Evolutionary conservation across 306 rosid genomes (phyloP), one percentile per base, ranked within the genome.

Genomic region (Prunus armeniaca): DNA sequence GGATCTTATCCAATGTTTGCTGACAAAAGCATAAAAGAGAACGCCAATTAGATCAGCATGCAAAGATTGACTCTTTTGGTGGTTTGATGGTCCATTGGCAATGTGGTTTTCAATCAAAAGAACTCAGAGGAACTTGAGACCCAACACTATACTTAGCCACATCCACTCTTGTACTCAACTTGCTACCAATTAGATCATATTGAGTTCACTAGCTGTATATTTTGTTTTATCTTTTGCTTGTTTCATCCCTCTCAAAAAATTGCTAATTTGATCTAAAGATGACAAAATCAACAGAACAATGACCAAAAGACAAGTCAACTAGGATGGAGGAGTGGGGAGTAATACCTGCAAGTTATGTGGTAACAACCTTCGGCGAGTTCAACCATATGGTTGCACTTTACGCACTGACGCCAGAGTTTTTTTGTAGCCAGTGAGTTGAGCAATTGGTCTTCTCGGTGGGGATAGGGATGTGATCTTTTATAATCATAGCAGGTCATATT

Each of bases 271-370:
- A 71, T 17, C 20, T 20, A 38, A 61, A 9, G 50, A 61, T 64
- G 15, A 71, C 51, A 34, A 71, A 32, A 54, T 12, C 49, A 47
- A 22, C 19, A 65, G 5, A 34, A 14, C 9, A 12, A 38, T 2
- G 38, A 69, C 17, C 46, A 70, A 12, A 52, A 51, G 75, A 30
- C 14, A 54, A 11, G n/a, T 19, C 12, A 6, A n/a, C 38, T 1
- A 50, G 51, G 57, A 27, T 19, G 56, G 61, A 64, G 41, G 28
- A 52, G 58, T 62, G 62, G 74, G 27, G 5, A 68, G 74, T 82
- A 28, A 61, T 51, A 93, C 98, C 98, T 90, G 98, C 98, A 90
- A 75, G 96, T 93, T 85, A 90, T 93, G 87, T 93, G 96, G 79
- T 83, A 85, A 87, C 98, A 93, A 51, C 98, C 98, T 85, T 90